Evolutionary conservation across 2,329 filamentous ascomycete species (phyloP).

Genomic region (Exserohilum rostratum): DNA sequence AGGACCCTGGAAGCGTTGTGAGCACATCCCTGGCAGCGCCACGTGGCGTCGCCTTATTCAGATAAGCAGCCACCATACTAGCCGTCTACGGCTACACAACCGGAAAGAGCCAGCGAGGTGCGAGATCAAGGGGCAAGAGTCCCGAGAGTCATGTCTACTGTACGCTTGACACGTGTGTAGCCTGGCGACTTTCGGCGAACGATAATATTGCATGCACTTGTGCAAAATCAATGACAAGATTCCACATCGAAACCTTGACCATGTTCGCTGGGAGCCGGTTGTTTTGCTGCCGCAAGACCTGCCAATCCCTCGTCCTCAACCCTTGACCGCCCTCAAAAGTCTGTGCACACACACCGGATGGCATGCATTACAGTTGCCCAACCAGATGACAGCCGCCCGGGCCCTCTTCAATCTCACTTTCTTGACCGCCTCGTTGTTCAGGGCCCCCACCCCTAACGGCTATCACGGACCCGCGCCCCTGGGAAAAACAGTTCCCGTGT

Average conservation of each 20-base stretch:
- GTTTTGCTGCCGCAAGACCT: conserved; percentile 6
- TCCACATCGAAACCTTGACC: not conserved
- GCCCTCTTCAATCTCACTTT: conserved; percentile 13
- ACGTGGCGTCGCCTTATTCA: conserved; percentile 7
- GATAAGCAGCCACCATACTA: not conserved
- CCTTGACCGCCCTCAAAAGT: conserved; percentile 2
- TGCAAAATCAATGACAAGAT: not conserved
- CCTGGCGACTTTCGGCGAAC: not conserved
- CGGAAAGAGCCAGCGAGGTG: not conserved
- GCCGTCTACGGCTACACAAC: not conserved
- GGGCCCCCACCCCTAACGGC: conserved; percentile 8
- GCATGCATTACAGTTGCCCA: conserved; percentile 5
- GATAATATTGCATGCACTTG: not conserved
- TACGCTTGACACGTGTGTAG: not conserved
- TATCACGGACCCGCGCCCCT: conserved; percentile 7
- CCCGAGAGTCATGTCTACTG: not conserved
- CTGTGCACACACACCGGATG: conserved; percentile 8
- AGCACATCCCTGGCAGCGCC: conserved; percentile 7
- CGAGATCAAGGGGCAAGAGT: conserved; percentile 3
- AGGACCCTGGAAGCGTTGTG: conserved; percentile 6
- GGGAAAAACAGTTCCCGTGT: conserved; percentile 1
- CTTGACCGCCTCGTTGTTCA: conserved; percentile 12
- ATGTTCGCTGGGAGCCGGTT: not conserved
- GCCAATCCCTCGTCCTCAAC: conserved; percentile 9
- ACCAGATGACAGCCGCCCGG: conserved; percentile 3